These are phyloP conservation scores for Trypanosoma platydactyli DNA, from an alignment of 208 protist genomes.

Conservation along the genomic window DNA sequence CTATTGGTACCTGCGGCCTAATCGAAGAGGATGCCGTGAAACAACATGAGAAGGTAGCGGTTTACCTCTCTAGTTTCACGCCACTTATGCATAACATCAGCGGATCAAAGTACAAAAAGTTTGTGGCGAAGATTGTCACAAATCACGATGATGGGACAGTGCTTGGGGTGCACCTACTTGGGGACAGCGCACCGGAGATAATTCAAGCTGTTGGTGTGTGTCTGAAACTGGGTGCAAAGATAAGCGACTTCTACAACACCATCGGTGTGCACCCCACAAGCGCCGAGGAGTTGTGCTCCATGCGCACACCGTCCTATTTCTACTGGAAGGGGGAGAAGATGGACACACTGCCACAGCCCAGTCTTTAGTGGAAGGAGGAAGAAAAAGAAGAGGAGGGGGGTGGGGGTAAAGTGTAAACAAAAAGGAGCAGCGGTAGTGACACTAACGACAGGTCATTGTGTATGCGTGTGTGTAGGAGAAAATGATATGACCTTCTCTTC, in stretches of 20 bases:
- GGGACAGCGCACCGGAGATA: slow-evolving; percentile 85
- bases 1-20: slow-evolving; percentile 83
- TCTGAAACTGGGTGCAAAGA: slow-evolving; percentile 92
- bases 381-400: not conserved
- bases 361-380: slow-evolving; percentile 40
- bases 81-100: slow-evolving; percentile 91
- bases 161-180: slow-evolving; percentile 90
- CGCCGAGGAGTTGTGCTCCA: slow-evolving; percentile 93
- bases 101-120: slow-evolving; percentile 83
- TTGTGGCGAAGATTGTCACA: slow-evolving; percentile 85
- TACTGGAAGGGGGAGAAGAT: slow-evolving; percentile 70
- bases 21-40: slow-evolving; percentile 82
- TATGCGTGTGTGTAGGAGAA: too few relatives aligned
- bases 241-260: slow-evolving; percentile 92
- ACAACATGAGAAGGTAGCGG: slow-evolving; percentile 65
- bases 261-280: slow-evolving; percentile 97
- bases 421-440: not conserved
- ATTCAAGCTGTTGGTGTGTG: slow-evolving; percentile 90
- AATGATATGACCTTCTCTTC: too few relatives aligned
- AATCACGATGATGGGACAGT: slow-evolving; percentile 76
- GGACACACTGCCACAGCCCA: slow-evolving; percentile 67
- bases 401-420: slow-evolving; percentile 1
- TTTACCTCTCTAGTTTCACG: slow-evolving; percentile 87
- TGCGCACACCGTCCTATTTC: slow-evolving; percentile 83
- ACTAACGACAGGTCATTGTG: too few relatives aligned